phyloP scores from a whole-genome alignment of 805 yeast genomes.

The Zygosaccharomyces gambellarensis region DNA sequence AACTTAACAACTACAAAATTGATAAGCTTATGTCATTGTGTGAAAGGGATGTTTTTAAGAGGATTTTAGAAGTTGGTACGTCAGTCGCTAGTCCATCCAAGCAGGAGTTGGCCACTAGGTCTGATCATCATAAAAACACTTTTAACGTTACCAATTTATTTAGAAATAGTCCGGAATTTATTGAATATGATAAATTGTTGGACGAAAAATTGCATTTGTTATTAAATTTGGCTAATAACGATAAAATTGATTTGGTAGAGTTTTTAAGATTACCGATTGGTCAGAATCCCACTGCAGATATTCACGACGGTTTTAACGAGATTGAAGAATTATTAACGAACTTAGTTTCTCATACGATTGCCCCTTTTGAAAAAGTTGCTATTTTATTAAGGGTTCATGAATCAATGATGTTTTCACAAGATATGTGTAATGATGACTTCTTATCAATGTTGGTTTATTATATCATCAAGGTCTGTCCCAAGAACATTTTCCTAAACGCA shows the following conservation, averaged over 20 bases:
- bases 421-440: conserved; percentile 32
- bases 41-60: conserved; percentile 28
- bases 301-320: conserved; percentile 9
- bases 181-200: conserved; percentile 27
- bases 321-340: conserved; percentile 18
- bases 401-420: conserved; percentile 23
- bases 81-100: conserved; percentile 24
- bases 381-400: conserved; percentile 27
- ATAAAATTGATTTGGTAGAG: conserved; percentile 21
- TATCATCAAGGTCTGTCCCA: conserved; percentile 23
- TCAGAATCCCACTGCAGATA: background rate
- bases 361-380: conserved; percentile 32
- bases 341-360: conserved; percentile 21
- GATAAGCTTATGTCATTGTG: conserved; percentile 32
- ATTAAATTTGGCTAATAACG: conserved; percentile 18
- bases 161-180: conserved; percentile 32
- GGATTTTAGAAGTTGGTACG: conserved; percentile 32
- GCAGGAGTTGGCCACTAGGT: conserved; percentile 6
- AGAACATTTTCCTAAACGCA: conserved; percentile 25
- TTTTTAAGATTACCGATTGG: conserved; percentile 24
- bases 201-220: conserved; percentile 23
- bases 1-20: conserved; percentile 24
- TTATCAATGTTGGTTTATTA: conserved; percentile 30
- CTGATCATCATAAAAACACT: conserved; percentile 8
- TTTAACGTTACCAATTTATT: conserved; percentile 26